Evolutionary conservation across 306 rosid genomes (phyloP), one percentile per base, ranked within the genome.

Genomic region (Bauhinia variegata): DNA sequence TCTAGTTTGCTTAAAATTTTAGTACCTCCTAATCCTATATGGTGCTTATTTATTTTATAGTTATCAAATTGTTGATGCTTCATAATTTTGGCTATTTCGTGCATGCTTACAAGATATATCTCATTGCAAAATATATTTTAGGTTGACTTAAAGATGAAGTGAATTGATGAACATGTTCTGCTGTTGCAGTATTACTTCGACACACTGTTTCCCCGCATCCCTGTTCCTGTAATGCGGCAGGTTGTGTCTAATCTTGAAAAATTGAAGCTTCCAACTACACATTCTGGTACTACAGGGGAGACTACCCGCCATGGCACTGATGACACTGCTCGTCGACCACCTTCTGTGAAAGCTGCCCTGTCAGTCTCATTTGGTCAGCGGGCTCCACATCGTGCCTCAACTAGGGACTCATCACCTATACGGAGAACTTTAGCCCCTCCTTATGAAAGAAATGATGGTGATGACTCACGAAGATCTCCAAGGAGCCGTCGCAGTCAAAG

Each of bases 301-400:
- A 63, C 95, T 47, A 87, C 84, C 34, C 99, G 99, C 15, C 89
- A 84, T 4, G 92, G 96, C 51, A 88, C 99, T 41, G 99, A 90
- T 73, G 99, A 93, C 65, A 93, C 95, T 65, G 99, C 99, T 55
- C 95, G 99, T 9, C 88, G 99, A 17, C 99, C 99, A 4, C 99
- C 99, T 38, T 93, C 99, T 55, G 99, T 93, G 52, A 93, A 90
- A 76, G 99, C 99, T 4, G 86, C 99, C 15, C 97, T 93, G 54
- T 90, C 99, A 14, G 99, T 93, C 66, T 90, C 99, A 66, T 93
- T 93, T 85, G 97, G 99, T 56, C 99, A 93, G 74, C 90, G 99
- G 31, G 99, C 99, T 19, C 99, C 99, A 39, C 99, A 93, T 79
- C 96, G 97, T 12, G 97, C 99, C 41, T 86, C 97, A 36, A 90